phyloP scores from a whole-genome alignment of 805 yeast species.

The Brettanomyces bruxellensis region DNA sequence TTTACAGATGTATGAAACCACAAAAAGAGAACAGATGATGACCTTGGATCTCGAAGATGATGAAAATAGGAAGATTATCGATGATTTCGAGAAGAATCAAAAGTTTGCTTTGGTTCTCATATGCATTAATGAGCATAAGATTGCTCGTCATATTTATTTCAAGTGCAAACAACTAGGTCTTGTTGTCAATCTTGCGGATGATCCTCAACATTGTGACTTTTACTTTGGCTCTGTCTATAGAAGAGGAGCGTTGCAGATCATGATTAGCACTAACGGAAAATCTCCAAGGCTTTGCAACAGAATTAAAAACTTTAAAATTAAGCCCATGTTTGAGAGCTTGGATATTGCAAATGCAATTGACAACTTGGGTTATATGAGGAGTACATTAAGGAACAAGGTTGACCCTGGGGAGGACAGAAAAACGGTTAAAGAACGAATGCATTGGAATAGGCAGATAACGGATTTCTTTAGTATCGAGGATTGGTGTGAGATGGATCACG shows the following conservation, averaged over 20 bases:
- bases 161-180: slow-evolving; percentile 35
- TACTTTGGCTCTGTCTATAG: slow-evolving; percentile 75
- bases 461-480: slow-evolving; percentile 49
- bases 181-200: slow-evolving; percentile 75
- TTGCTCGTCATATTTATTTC: slow-evolving; percentile 49
- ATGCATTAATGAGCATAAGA: slow-evolving; percentile 63
- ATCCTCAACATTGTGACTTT: slow-evolving; percentile 76
- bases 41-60: slow-evolving; percentile 6
- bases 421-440: slow-evolving; percentile 56
- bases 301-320: slow-evolving; percentile 48
- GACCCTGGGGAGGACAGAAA: slow-evolving; percentile 37
- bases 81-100: slow-evolving; percentile 26
- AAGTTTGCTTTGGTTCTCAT: slow-evolving; percentile 60
- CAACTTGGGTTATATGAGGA: slow-evolving; percentile 49
- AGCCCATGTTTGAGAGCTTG: slow-evolving; percentile 29
- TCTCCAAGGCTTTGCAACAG: slow-evolving; percentile 67
- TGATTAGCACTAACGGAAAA: slow-evolving; percentile 78
- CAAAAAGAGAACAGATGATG: slow-evolving; percentile 3
- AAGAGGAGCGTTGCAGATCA: slow-evolving; percentile 64
- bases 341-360: slow-evolving; percentile 47
- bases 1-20: slow-evolving; percentile 38
- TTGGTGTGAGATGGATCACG: slow-evolving; percentile 41
- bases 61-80: slow-evolving; percentile 25
- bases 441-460: slow-evolving; percentile 58
- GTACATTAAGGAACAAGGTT: slow-evolving; percentile 32